Conservation (phyloP, 2,329 filamentous ascomycete species). For the Alternaria metachromatica region DNA sequence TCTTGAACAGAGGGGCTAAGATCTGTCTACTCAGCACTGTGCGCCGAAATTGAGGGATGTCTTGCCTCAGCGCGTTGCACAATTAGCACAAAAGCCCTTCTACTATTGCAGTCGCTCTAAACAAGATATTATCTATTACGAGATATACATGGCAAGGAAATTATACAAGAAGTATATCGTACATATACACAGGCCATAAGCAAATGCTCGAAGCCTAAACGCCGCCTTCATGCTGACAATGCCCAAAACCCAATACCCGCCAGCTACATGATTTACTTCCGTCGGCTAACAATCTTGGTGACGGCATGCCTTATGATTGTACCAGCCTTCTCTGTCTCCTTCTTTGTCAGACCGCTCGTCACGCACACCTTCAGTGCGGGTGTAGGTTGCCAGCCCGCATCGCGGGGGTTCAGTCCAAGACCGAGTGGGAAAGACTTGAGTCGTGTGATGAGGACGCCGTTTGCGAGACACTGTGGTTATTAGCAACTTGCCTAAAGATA, state of each 20-base stretch:
- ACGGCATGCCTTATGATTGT: constrained; percentile 88
- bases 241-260: background rate
- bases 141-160: background rate
- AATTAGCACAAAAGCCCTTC: background rate
- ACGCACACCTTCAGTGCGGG: constrained; percentile 92
- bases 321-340: constrained; percentile 95
- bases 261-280: constrained; percentile 42
- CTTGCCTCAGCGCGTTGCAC: background rate
- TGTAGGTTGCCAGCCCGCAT: constrained; percentile 70
- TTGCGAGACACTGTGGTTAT: constrained; percentile 71
- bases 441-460: constrained; percentile 87
- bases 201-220: background rate
- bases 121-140: constrained; percentile 6
- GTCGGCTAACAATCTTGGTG: constrained; percentile 80
- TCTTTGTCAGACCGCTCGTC: constrained; percentile 85
- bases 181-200: background rate
- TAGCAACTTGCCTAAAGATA: constrained; percentile 5
- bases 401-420: constrained; percentile 68
- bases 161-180: constrained; percentile 5
- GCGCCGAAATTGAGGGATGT: background rate
- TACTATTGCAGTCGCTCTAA: background rate
- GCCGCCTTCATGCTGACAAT: constrained; percentile 1
- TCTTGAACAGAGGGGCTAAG: background rate
- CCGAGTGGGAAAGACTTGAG: constrained; percentile 75
- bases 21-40: background rate